Base-by-base conservation (phyloP, 2,329 filamentous ascomycete genomes). In the Thelonectria discophora region DNA sequence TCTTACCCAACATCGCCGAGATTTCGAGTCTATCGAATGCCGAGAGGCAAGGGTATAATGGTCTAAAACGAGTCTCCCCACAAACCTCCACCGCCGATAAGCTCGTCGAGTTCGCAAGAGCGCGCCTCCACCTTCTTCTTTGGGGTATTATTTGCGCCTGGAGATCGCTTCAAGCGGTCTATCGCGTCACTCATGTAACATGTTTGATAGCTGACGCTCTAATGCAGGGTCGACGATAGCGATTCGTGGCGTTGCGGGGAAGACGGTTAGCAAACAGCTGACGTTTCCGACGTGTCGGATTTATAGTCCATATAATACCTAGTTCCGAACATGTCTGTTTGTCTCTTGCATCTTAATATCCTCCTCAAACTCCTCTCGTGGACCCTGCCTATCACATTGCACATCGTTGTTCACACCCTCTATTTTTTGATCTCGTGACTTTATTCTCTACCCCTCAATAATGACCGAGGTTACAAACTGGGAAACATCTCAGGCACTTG, bases 381-480 rank as follows among this genome's bases (percentile, higher is more conserved):
- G 17, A 40, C 34, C 39, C 21, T 21, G n/a, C 47, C 15, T 10
- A 43, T 5, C 17, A 40, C 13, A 11, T 24, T 6, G 13, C n/a
- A 15, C 13, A 13, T 13, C 11, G 11, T n/a, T 18, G 17, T 8
- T 30, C 20, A 40, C 5, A 27, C 43, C 42, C 42, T 24, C n/a
- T 7, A n/a, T 13, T 27, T 34, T 11, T 20, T 15, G 20, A 30
- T 13, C 30, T 13, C 6, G n/a, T n/a, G 17, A 21, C 18, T n/a
- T 10, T 3, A 54, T 13, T 8, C 9, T 5, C 7, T 3, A 10
- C 21, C 12, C 46, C 54, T 43, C 34, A 37, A 63, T 18, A n/a
- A 70, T 70, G 68, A 55, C 67, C 40, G 58, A 58, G 17, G 52
- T 56, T 8, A 56, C 60, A 4, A 60, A 53, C 24, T 70, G 68